A percentile compares a stretch with the other conserved stretches of the same genome.
These are phyloP conservation scores for Carpinus fangiana DNA, from an alignment of 306 rosid species.

Conservation along the genomic window DNA sequence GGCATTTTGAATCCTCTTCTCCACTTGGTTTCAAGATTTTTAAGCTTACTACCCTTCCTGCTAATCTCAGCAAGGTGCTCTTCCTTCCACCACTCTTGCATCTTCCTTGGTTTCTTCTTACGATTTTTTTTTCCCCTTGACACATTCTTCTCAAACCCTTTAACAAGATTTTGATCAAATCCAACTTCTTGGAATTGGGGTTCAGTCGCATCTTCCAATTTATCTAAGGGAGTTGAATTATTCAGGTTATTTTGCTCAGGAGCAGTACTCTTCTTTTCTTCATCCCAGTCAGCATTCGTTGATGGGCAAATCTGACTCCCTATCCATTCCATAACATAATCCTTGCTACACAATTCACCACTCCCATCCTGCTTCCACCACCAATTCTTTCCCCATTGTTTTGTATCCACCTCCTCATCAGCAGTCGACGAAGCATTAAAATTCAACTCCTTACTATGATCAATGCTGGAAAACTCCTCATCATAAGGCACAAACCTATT, in stretches of 20 bases:
- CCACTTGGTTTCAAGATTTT: slow-evolving; percentile 54
- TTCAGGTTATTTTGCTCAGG: slow-evolving; percentile 47
- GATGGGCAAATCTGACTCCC: slow-evolving; percentile 95
- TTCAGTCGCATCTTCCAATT: slow-evolving; percentile 44
- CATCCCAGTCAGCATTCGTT: slow-evolving; percentile 76
- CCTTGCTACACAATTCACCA: slow-evolving; percentile 80
- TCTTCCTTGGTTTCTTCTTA: slow-evolving; percentile 73
- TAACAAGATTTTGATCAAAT: slow-evolving; percentile 24
- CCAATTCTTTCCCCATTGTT: slow-evolving; percentile 94
- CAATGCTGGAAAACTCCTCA: slow-evolving; percentile 73
- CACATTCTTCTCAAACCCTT: slow-evolving; percentile 50
- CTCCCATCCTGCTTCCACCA: slow-evolving; percentile 97
- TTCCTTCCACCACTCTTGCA: slow-evolving; percentile 99
- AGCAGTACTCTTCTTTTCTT: slow-evolving; percentile 56
- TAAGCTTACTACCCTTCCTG: slow-evolving; percentile 62
- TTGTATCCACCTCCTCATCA: slow-evolving; percentile 58
- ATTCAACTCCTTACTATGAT: slow-evolving; percentile 72
- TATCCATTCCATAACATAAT: slow-evolving; percentile 94
- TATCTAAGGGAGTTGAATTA: slow-evolving; percentile 47
- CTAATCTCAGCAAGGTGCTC: slow-evolving; percentile 84
- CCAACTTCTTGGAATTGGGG: slow-evolving; percentile 41
- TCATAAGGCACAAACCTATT: slow-evolving; percentile 74
- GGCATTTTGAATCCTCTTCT: slow-evolving; percentile 72
- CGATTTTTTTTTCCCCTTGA: slow-evolving; percentile 49
- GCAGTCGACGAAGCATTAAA: slow-evolving; percentile 37